Evolutionary conservation across 805 yeast species (phyloP).

Genomic region (Priceomyces medius): DNA sequence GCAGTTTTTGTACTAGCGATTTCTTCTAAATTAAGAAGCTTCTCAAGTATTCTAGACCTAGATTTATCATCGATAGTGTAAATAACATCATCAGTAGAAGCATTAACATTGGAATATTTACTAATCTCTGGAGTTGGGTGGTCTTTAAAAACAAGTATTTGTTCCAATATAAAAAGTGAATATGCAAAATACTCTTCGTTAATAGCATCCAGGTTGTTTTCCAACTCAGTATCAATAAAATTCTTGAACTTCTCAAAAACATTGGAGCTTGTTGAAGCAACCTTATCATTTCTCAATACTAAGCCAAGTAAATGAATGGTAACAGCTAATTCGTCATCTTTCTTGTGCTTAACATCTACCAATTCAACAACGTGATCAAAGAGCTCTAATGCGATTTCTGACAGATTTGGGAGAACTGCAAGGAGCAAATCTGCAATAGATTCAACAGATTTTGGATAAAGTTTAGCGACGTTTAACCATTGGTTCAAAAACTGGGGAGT

Average conservation of each 20-base stretch:
- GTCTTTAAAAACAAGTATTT: conserved; percentile 49
- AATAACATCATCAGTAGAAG: conserved; percentile 7
- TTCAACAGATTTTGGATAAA: conserved; percentile 18
- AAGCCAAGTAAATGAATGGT: conserved; percentile 13
- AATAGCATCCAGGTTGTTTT: conserved; percentile 2
- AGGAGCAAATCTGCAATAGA: conserved; percentile 21
- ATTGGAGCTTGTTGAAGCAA: conserved; percentile 6
- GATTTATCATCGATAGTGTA: conserved; percentile 17
- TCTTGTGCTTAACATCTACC: conserved; percentile 10
- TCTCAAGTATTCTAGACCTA: conserved; percentile 39
- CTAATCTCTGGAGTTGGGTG: conserved; percentile 47
- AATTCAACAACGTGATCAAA: conserved; percentile 13
- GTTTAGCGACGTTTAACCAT: conserved; percentile 19
- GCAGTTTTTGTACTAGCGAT: conserved; percentile 49
- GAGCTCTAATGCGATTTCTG: conserved; percentile 9
- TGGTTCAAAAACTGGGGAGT: conserved; percentile 8
- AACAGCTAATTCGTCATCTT: conserved; percentile 10
- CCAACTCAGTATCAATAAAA: conserved; percentile 30
- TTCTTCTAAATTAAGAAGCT: conserved; percentile 39
- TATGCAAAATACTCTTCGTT: conserved; percentile 59
- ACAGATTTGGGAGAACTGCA: conserved; percentile 5
- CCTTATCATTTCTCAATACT: conserved; percentile 13
- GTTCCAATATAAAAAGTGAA: conserved; percentile 55
- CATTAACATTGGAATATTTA: conserved; percentile 12
- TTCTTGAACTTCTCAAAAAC: conserved; percentile 32